Percentiles rank a stretch among this genome's conserved stretches.
Evolutionary conservation across 495 filamentous ascomycete species (phyloP).

Genomic region (Podospora appendiculata): DNA sequence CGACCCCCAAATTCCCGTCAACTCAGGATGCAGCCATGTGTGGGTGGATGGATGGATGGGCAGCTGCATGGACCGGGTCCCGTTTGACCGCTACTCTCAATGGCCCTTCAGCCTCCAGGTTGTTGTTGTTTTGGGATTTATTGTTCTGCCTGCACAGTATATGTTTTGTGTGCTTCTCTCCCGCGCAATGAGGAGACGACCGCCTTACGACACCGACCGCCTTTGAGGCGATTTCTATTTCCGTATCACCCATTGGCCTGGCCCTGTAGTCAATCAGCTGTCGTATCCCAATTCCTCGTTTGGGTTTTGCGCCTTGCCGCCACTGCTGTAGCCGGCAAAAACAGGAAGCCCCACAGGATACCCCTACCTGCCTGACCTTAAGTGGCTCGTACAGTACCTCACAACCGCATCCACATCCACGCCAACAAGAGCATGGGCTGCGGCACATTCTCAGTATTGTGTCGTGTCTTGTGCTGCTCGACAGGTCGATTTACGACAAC

Average conservation of each 20-base stretch:
- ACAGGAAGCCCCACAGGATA: background rate
- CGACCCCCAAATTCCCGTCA: no score
- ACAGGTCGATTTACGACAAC: conserved; percentile 10
- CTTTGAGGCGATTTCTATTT: conserved; percentile 18
- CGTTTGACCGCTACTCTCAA: background rate
- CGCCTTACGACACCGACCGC: conserved; percentile 11
- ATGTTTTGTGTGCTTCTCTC: background rate
- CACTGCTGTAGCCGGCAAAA: background rate
- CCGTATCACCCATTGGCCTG: conserved; percentile 12
- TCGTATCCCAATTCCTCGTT: background rate
- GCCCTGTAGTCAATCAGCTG: conserved; percentile 9
- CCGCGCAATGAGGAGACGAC: background rate
- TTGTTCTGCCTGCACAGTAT: background rate
- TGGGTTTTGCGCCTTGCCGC: background rate
- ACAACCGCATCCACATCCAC: background rate
- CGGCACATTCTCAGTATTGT: no score
- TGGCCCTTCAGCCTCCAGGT: background rate
- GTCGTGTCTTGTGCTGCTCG: background rate
- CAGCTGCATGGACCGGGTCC: background rate
- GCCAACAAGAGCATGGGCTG: no score
- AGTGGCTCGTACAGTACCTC: background rate
- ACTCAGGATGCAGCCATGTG: no score
- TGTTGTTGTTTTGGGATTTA: background rate
- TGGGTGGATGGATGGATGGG: no score
- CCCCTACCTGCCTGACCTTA: background rate